A percentile compares a stretch with the other conserved stretches of the same genome.
Conservation (phyloP, 139 green algal species). For the Chlorella sp. region DNA sequence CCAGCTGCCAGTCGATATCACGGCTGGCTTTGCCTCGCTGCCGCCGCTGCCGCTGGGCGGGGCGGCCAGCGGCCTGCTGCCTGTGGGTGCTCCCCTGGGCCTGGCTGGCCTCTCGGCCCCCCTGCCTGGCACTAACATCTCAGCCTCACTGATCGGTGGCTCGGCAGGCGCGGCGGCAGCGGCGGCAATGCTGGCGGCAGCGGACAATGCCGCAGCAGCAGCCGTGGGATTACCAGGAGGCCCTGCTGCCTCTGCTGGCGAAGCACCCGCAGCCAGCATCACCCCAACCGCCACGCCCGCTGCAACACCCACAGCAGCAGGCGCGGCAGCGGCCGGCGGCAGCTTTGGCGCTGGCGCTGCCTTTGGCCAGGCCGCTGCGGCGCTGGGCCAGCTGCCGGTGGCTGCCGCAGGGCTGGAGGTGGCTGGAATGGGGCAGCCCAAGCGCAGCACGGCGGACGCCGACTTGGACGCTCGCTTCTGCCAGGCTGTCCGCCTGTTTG, state of each 20-base stretch:
- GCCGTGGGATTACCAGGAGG: neutral
- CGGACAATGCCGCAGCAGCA: neutral
- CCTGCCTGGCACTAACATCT: neutral
- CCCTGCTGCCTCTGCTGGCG: neutral
- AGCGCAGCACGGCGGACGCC: neutral
- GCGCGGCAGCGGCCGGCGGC: neutral
- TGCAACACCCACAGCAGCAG: neutral
- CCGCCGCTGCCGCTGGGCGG: neutral
- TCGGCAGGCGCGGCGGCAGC: neutral
- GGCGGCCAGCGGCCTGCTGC: neutral
- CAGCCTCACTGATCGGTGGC: neutral
- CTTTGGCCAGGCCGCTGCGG: constrained; percentile 5
- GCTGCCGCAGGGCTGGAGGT: neutral
- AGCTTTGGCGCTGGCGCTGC: neutral
- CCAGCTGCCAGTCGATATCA: neutral
- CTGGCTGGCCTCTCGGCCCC: neutral
- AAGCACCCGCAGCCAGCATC: neutral
- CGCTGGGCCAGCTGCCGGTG: neutral
- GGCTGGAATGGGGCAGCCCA: neutral
- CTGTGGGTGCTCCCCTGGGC: neutral
- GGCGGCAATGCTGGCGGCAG: neutral
- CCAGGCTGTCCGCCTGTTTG: constrained; percentile 63
- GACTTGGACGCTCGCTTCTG: constrained; percentile 65
- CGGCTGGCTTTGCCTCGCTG: neutral
- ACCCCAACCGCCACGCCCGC: neutral